Percentiles rank a stretch among this genome's conserved stretches.
phyloP scores from a whole-genome alignment of 2,329 filamentous ascomycete species.

The Periconia macrospinosa region DNA sequence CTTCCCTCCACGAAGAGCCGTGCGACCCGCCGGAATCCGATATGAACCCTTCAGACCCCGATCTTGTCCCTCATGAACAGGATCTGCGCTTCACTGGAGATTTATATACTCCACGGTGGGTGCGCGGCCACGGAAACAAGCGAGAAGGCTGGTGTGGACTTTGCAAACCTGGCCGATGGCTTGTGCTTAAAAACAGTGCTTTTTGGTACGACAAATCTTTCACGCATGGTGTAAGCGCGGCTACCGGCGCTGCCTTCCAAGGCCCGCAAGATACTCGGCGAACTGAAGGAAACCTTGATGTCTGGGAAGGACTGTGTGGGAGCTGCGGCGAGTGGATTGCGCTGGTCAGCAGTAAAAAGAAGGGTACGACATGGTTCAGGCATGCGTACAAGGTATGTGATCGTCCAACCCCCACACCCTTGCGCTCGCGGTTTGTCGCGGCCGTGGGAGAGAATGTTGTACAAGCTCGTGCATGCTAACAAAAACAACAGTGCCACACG shows the following conservation, averaged over 20 bases:
- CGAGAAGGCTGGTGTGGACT: conserved; percentile 89
- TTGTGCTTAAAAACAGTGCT: conserved; percentile 85
- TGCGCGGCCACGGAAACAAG: conserved; percentile 83
- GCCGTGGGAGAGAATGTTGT: conserved; percentile 1
- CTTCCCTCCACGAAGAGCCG: conserved; percentile 73
- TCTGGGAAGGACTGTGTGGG: conserved; percentile 78
- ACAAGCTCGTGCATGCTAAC: conserved; percentile 27
- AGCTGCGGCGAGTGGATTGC: conserved; percentile 81
- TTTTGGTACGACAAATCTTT: conserved; percentile 96
- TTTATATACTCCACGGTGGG: conserved; percentile 81
- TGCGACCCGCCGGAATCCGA: conserved; percentile 75
- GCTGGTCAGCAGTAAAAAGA: conserved; percentile 83
- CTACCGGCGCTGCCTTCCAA: conserved; percentile 77
- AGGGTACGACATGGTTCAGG: conserved; percentile 89
- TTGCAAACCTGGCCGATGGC: conserved; percentile 83
- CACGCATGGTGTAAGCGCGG: conserved; percentile 81
- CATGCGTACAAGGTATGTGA: conserved; percentile 81
- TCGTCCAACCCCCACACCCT: neutral
- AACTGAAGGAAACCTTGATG: conserved; percentile 78
- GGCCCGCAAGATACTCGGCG: conserved; percentile 74
- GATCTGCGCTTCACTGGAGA: conserved; percentile 75
- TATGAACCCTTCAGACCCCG: conserved; percentile 77
- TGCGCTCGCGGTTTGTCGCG: neutral
- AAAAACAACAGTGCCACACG: conserved; percentile 41
- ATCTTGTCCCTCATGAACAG: conserved; percentile 76